These are phyloP conservation scores for Colletotrichum sp. DNA, from an alignment of 2,329 filamentous ascomycete species.

Conservation along the genomic window DNA sequence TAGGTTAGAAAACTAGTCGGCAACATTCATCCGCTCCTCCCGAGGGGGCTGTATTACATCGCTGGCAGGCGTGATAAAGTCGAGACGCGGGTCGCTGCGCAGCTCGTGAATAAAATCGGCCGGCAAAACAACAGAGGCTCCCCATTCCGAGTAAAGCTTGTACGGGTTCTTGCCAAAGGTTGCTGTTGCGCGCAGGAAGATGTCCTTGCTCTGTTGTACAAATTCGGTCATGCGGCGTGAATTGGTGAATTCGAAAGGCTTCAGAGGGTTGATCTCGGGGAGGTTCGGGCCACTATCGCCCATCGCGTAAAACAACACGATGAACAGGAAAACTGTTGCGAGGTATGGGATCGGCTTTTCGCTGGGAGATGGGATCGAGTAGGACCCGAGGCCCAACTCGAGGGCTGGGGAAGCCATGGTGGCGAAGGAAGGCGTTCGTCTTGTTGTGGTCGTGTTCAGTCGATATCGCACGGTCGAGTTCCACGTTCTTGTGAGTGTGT, in stretches of 20 bases:
- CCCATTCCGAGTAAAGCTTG: not conserved
- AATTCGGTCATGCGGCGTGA: slow-evolving; percentile 3
- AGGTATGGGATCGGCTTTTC: not conserved
- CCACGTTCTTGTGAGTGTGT: not conserved
- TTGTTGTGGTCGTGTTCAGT: not conserved
- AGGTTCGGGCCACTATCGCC: not conserved
- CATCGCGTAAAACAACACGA: not conserved
- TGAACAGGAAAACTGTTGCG: not conserved
- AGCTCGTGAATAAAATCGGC: not conserved
- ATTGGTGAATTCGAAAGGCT: not conserved
- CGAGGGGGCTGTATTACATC: not conserved
- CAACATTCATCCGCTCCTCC: not conserved
- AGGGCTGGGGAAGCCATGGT: not conserved
- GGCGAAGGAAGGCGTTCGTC: not conserved
- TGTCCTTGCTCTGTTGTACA: not conserved
- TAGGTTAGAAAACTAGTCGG: not conserved
- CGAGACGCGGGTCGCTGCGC: not conserved
- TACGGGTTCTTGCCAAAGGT: not conserved
- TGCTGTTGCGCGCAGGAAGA: not conserved
- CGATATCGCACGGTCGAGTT: not conserved
- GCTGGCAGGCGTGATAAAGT: not conserved
- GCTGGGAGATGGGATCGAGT: slow-evolving; percentile 1
- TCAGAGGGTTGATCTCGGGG: not conserved
- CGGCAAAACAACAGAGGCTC: not conserved
- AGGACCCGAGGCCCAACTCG: not conserved